Conservation (phyloP, 2,329 filamentous ascomycete genomes). For the Penicillium sp. region DNA sequence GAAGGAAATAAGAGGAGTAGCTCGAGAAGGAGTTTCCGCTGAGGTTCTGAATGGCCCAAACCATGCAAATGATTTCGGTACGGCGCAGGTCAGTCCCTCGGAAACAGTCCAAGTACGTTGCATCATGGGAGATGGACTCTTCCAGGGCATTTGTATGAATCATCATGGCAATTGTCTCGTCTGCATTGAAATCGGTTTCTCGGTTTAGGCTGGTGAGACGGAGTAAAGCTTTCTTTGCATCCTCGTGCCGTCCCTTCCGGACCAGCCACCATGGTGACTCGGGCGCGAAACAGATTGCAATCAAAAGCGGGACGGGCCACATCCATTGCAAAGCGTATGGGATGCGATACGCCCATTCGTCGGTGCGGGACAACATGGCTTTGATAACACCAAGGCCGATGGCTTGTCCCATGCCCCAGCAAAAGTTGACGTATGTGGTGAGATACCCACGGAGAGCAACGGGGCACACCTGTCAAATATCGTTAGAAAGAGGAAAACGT, state of each 20-base stretch:
- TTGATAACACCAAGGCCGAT: constrained; percentile 55
- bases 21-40: constrained; percentile 65
- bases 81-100: constrained; percentile 74
- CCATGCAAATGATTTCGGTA: constrained; percentile 70
- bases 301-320: constrained; percentile 53
- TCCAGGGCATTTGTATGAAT: constrained; percentile 82
- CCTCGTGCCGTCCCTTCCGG: constrained; percentile 46
- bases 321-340: constrained; percentile 57
- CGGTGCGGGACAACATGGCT: constrained; percentile 47
- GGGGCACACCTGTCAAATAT: constrained; percentile 46
- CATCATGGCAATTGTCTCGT: constrained; percentile 91
- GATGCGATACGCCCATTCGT: constrained; percentile 56
- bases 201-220: constrained; percentile 48
- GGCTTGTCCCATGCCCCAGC: constrained; percentile 53
- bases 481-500: not conserved
- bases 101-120: constrained; percentile 82
- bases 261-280: constrained; percentile 57
- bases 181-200: constrained; percentile 73
- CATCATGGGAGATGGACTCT: constrained; percentile 70
- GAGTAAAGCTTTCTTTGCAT: constrained; percentile 45
- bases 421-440: constrained; percentile 51
- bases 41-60: constrained; percentile 66
- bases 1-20: constrained; percentile 63
- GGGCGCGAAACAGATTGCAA: constrained; percentile 51
- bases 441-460: constrained; percentile 48